These are phyloP conservation scores for Tetrapisispora iriomotensis DNA, from an alignment of 805 yeast species.

Conservation along the genomic window DNA sequence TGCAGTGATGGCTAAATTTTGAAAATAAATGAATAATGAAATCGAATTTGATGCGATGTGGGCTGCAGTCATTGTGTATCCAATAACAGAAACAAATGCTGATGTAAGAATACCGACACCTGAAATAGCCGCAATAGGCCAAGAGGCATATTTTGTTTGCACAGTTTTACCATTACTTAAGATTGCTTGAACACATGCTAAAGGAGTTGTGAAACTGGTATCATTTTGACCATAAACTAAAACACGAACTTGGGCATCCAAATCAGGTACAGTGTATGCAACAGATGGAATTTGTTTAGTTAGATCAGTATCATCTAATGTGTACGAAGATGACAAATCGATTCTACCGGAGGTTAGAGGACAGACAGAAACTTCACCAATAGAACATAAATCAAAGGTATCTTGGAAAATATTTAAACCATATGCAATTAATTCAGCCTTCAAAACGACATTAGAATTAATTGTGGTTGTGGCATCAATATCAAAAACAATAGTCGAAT, in stretches of 20 bases:
- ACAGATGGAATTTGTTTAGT: constrained; percentile 59
- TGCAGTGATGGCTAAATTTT: constrained; percentile 79
- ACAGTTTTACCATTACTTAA: constrained; percentile 87
- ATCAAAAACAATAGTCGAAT: constrained; percentile 52
- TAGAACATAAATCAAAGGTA: constrained; percentile 53
- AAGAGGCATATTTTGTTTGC: constrained; percentile 80
- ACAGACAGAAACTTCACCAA: constrained; percentile 52
- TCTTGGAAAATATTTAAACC: constrained; percentile 58
- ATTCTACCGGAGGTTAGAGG: constrained; percentile 85
- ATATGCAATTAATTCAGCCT: constrained; percentile 61
- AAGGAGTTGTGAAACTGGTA: constrained; percentile 33
- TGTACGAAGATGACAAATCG: constrained; percentile 48
- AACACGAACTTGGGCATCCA: constrained; percentile 85
- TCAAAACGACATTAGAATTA: constrained; percentile 59
- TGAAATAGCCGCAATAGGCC: constrained; percentile 93
- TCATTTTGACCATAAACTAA: constrained; percentile 45
- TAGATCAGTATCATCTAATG: constrained; percentile 31
- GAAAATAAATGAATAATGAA: constrained; percentile 88
- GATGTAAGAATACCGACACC: constrained; percentile 83
- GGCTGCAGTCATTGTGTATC: constrained; percentile 88
- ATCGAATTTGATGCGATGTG: constrained; percentile 96
- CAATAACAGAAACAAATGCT: constrained; percentile 75
- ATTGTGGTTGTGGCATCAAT: constrained; percentile 73
- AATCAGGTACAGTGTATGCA: constrained; percentile 85
- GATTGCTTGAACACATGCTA: constrained; percentile 90